Evolutionary conservation across 148 eudicot species (phyloP).

Genomic region (Rhododendron mucronatum): DNA sequence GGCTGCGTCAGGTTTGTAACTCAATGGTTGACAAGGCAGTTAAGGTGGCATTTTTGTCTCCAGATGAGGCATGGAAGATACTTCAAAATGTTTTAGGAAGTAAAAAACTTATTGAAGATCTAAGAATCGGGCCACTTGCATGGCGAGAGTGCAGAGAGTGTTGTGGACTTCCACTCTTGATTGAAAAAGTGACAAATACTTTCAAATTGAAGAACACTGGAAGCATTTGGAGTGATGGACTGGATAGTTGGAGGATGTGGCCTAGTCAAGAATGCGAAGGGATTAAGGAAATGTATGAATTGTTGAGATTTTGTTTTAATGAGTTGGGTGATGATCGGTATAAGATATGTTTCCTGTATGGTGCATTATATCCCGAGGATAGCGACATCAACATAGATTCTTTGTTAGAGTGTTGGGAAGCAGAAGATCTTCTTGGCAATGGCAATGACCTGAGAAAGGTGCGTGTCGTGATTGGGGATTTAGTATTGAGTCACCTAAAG

Average conservation of each 20-base stretch:
- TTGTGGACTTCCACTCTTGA: too few relatives aligned
- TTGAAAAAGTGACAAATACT: not conserved
- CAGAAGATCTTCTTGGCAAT: not conserved
- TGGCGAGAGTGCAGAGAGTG: too few relatives aligned
- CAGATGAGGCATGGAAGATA: too few relatives aligned
- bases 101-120: not conserved
- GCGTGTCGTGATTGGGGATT: not conserved
- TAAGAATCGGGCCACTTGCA: too few relatives aligned
- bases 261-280: not conserved
- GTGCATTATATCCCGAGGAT: constrained; percentile 16
- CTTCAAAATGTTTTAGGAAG: too few relatives aligned
- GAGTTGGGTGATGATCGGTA: not conserved
- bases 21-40: too few relatives aligned
- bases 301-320: constrained; percentile 6
- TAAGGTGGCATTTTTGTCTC: too few relatives aligned
- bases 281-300: not conserved
- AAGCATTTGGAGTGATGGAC: not conserved
- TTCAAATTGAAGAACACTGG: not conserved
- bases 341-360: constrained; percentile 11
- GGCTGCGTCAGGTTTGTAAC: too few relatives aligned
- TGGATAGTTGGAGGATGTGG: not conserved
- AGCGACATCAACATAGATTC: not conserved
- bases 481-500: not conserved
- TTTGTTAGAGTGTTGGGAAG: constrained; percentile 6
- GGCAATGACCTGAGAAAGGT: not conserved